Base-by-base conservation (phyloP, 345 rosid genomes). In the Clarkia xantiana region DNA sequence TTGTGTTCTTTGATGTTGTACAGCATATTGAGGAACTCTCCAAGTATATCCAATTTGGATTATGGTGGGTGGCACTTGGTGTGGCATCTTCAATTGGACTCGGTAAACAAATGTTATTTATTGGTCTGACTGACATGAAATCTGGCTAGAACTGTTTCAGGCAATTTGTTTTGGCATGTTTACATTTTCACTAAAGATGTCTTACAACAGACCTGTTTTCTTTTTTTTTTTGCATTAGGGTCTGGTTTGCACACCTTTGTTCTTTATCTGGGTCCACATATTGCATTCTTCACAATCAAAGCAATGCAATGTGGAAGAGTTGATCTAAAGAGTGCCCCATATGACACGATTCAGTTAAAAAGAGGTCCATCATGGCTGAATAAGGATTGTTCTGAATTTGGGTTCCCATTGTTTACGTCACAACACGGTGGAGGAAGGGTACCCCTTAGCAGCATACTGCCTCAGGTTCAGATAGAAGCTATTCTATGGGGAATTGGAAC, bases 61-160 rank as follows among this genome's bases (percentile, higher is more conserved):
- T 93, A 54, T 93, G 99, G 96, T 93, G 96, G 99, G 41, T 76
- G 47, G 79, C 94, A 49, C 99, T 93, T 61, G 99, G 99, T 42
- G 90, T 93, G 44, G 99, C 99, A 49, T 93, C 99, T 60, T 93
- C 99, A 34, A 87, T 93, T 68, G 96, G 99, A 64, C 94, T 87
- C 41, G 99, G 99, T 87, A 67, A 81, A 89, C 12, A 49, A 2
- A 14, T 49, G 2, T 49, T n/a, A n/a, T n/a, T n/a, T n/a, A n/a
- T n/a, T n/a, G n/a, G n/a, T n/a, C 23, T 11, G 15, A 44, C 4
- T 29, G 36, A 29, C 36, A 29, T 29, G 7, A 29, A 29, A 29
- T 29, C 7, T 29, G 36, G 36, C 9, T 2, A 29, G 36, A 3
- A 29, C 36, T 4, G 36, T 10, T 29, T 29, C 9, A 5, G 36